Evolutionary conservation across 2,329 filamentous ascomycete genomes (phyloP), one percentile per base, ranked within the genome.

Genomic region (Tolypocladium pustulatum): DNA sequence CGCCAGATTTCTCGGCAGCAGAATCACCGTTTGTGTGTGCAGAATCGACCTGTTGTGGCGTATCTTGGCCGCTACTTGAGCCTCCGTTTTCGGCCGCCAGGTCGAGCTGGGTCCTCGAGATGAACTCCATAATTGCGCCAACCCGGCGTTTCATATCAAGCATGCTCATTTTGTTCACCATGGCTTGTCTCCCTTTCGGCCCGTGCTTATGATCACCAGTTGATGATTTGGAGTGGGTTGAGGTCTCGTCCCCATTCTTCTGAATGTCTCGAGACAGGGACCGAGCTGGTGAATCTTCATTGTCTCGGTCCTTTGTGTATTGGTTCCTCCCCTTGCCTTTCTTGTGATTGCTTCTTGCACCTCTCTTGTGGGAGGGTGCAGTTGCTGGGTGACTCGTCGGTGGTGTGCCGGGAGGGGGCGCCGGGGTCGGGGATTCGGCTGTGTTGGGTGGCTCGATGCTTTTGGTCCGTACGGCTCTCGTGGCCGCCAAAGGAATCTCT

Each of bases 121-220:
- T 96, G 68, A 93, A 97, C 65, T 94, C 91, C 60, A 96, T 81
- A 69, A 97, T 95, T 25, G 84, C 88, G 4, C 89, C 84, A 7
- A 92, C 90, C 12, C 91, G 87, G 63, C 89, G 85, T 73, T 89
- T 90, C 84, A 96, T 91, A 68, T 96, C 91, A 60, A 87, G 87
- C 86, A 95, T 89, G 34, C 86, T 92, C 59, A 91, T 83, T 70
- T 89, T 91, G 64, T 81, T 85, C 71, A 81, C 82, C 55, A 78
- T 77, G 59, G 76, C 65, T 3, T 67, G 72, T 65, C 82, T 82
- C 37, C 76, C 74, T 66, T 83, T 85, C 59, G 76, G 76, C 65
- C 70, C 68, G 54, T 81, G 78, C 63, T 86, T 87, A 64, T 78
- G 73, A 54, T 84, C 79, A 53, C 74, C 69, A 36, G 73, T 55